These are phyloP conservation scores for Salix dunnii DNA, from an alignment of 345 rosid species.

Conservation along the genomic window DNA sequence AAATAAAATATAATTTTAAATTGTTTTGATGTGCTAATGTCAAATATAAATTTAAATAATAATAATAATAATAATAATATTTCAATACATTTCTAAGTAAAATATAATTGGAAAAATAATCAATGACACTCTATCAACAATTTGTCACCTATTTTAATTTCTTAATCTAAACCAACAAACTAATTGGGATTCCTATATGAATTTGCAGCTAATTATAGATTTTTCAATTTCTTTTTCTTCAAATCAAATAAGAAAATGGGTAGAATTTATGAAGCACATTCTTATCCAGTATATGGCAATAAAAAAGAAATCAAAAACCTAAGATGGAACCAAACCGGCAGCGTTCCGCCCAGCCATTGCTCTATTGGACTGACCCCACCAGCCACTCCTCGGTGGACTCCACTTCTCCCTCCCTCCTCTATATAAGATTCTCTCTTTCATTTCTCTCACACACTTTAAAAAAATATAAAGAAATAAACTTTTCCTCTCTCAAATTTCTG, in stretches of 20 bases:
- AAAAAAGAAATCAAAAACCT: background rate
- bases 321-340: constrained; percentile 13
- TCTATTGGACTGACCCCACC: constrained; percentile 35
- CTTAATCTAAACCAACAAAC: too few species aligned
- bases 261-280: too few species aligned
- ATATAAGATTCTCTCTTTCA: constrained; percentile 28
- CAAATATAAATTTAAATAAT: background rate
- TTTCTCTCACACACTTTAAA: background rate
- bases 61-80: too few species aligned
- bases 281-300: background rate
- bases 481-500: background rate
- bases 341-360: background rate
- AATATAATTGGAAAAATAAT: background rate
- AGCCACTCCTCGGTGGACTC: background rate
- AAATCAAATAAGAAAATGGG: too few species aligned
- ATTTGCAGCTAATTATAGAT: too few species aligned
- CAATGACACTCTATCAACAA: too few species aligned
- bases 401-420: constrained; percentile 13
- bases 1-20: too few species aligned
- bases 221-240: too few species aligned
- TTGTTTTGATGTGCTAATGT: background rate
- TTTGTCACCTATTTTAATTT: too few species aligned
- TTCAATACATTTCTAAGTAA: too few species aligned
- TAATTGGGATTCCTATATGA: too few species aligned
- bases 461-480: background rate